Base-by-base conservation (phyloP, 106 monocot species). In the Allium sativum region DNA sequence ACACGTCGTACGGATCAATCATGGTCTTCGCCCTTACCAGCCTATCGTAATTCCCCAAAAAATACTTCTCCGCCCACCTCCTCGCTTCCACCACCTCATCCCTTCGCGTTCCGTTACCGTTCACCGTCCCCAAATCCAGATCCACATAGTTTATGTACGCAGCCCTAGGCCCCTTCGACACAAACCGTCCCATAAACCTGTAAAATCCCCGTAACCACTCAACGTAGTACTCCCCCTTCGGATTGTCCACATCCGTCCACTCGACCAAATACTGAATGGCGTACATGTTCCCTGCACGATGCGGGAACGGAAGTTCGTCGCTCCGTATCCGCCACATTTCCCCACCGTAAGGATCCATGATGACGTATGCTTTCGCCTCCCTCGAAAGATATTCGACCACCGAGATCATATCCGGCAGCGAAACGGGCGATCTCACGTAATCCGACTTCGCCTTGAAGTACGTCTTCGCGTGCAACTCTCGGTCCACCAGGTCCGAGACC, bases 381-480 rank as follows among this genome's bases (percentile, higher is more conserved):
- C 12, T 1, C 7, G 66, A 58, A 1, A 80, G 45, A 58, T 44
- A 0, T 13, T 62, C 44, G 18, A 83, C 10, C 14, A 55, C 60
- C 2, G 18, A 13, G 52, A 56, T 42, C 1, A 81, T 50, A 10
- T 72, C 73, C 0, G 8, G 5, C 2, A 64, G 18, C 4, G 72
- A 12, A 16, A 82, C 72, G 6, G 48, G 78, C 0, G 42, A 19
- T 11, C 56, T 65, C 10, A 89, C 88, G 57, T 78, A 84, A 45
- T 89, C 88, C 0, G 88, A 89, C 20, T 84, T 89, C 8, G 74
- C 88, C 44, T 89, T 89, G 78, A 81, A 89, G 72, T 48, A 89
- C 0, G 52, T 73, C 73, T 79, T 82, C 0, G 7, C 11, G 21
- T 56, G 73, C 17, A 73, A 64, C 12, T 55, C 64, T 41, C 86